These are phyloP conservation scores for Trypethelium eluteriae DNA, from an alignment of 495 filamentous ascomycete species.

Conservation along the genomic window DNA sequence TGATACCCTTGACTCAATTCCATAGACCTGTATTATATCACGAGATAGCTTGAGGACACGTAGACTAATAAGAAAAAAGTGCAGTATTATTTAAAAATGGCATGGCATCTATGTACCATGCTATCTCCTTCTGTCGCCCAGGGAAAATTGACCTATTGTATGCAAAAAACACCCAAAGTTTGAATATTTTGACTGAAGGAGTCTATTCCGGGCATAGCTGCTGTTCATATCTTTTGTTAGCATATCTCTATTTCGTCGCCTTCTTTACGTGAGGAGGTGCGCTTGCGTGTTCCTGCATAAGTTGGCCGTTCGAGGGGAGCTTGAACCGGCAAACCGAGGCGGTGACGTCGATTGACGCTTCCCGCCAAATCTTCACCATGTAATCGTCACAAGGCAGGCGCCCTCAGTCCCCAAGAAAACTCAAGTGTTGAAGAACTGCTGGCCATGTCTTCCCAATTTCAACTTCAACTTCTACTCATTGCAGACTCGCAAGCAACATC, in stretches of 20 bases:
- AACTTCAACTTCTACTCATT: not conserved
- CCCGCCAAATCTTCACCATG: not conserved
- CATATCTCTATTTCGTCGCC: not conserved
- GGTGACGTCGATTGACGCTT: conserved; percentile 5
- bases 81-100: not conserved
- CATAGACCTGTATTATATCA: not conserved
- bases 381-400: not conserved
- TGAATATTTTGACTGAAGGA: not conserved
- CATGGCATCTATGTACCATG: not conserved
- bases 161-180: not conserved
- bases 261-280: too few species aligned
- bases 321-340: not conserved
- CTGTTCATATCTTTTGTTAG: not conserved
- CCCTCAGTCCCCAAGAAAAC: not conserved
- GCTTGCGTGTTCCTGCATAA: not conserved
- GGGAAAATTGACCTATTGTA: not conserved
- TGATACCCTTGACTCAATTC: not conserved
- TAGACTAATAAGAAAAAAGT: not conserved
- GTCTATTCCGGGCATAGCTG: not conserved
- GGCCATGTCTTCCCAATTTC: not conserved
- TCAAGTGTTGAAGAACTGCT: not conserved
- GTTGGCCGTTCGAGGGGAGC: not conserved
- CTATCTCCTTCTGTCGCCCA: too few species aligned
- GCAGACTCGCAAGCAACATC: not conserved
- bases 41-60: not conserved